Conservation (phyloP, 352 stramenopile genomes). For the Aphanomyces invadans region DNA sequence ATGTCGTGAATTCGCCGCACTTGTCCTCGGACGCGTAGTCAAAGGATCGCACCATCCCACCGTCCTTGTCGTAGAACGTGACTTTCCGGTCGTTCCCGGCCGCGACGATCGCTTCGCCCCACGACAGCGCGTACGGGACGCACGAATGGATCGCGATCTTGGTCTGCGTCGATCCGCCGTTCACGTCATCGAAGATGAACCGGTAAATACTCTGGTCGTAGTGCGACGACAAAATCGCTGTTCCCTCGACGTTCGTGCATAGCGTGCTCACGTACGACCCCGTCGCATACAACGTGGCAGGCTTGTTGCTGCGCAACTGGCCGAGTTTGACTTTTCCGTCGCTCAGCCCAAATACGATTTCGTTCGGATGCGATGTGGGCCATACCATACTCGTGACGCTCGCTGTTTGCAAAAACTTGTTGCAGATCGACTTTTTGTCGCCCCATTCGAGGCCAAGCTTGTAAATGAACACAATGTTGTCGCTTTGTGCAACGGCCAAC, state of each 20-base stretch:
- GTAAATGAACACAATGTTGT: constrained; percentile 97
- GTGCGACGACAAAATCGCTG: constrained; percentile 84
- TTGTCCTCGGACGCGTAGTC: constrained; percentile 85
- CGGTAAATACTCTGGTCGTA: constrained; percentile 90
- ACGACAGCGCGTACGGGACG: constrained; percentile 86
- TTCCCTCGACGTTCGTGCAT: constrained; percentile 82
- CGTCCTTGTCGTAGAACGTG: constrained; percentile 88
- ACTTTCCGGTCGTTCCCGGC: constrained; percentile 88
- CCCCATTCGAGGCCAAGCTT: constrained; percentile 91
- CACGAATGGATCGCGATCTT: constrained; percentile 86
- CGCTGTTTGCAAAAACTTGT: constrained; percentile 87
- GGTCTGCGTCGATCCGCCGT: constrained; percentile 62
- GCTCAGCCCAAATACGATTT: constrained; percentile 91
- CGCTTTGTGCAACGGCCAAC: constrained; percentile 91
- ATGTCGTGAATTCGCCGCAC: constrained; percentile 72
- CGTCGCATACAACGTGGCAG: constrained; percentile 80
- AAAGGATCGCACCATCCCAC: constrained; percentile 75
- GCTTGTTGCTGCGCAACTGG: constrained; percentile 90
- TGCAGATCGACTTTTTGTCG: constrained; percentile 95
- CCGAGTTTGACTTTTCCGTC: constrained; percentile 92
- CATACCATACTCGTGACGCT: constrained; percentile 87
- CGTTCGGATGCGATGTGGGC: constrained; percentile 85
- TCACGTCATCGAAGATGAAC: constrained; percentile 87
- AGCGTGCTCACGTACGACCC: constrained; percentile 78
- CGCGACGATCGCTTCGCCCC: constrained; percentile 85